phyloP scores from a whole-genome alignment of 768 basidiomycete genomes.

The Amanita pseudoporphyria region DNA sequence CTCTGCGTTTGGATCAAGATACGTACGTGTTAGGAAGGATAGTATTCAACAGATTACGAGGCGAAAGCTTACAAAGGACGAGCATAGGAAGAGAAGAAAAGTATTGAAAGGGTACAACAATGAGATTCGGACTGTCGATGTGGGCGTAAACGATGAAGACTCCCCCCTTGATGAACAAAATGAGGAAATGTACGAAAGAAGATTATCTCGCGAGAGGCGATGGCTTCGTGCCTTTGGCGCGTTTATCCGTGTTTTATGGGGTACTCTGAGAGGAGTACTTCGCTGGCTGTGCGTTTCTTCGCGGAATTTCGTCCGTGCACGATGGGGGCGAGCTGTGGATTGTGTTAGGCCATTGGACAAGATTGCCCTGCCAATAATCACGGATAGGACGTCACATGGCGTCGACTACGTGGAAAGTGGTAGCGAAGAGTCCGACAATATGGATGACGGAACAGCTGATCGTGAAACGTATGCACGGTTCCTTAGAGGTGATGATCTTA shows the following conservation, averaged over 20 bases:
- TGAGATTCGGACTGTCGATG: slow-evolving; percentile 6
- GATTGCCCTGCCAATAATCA: slow-evolving; percentile 5
- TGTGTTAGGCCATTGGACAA: slow-evolving; percentile 9
- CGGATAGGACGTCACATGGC: slow-evolving; percentile 5
- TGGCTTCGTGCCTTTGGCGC: slow-evolving; percentile 12
- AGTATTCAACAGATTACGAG: neutral
- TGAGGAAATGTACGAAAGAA: slow-evolving; percentile 9
- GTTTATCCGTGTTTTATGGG: slow-evolving; percentile 17
- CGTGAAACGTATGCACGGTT: slow-evolving; percentile 45
- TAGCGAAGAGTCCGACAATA: slow-evolving; percentile 17
- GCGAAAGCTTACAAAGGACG: neutral
- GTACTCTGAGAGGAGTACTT: slow-evolving; percentile 15
- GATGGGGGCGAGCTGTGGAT: slow-evolving; percentile 4
- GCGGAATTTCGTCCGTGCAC: slow-evolving; percentile 11
- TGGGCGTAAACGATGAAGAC: slow-evolving; percentile 1
- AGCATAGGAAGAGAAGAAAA: neutral
- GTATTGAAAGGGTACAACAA: slow-evolving; percentile 1
- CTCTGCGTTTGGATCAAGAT: slow-evolving; percentile 2
- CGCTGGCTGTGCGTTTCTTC: slow-evolving; percentile 10
- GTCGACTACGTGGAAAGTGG: slow-evolving; percentile 7
- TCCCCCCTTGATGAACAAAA: slow-evolving; percentile 8
- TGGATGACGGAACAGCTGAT: slow-evolving; percentile 17
- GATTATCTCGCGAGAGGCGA: neutral
- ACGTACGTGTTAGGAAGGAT: neutral
- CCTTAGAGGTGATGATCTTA: slow-evolving; percentile 45